A percentile compares a stretch with the other conserved stretches of the same genome.
phyloP scores from a whole-genome alignment of 768 basidiomycete species.

The Mycena galericulata region DNA sequence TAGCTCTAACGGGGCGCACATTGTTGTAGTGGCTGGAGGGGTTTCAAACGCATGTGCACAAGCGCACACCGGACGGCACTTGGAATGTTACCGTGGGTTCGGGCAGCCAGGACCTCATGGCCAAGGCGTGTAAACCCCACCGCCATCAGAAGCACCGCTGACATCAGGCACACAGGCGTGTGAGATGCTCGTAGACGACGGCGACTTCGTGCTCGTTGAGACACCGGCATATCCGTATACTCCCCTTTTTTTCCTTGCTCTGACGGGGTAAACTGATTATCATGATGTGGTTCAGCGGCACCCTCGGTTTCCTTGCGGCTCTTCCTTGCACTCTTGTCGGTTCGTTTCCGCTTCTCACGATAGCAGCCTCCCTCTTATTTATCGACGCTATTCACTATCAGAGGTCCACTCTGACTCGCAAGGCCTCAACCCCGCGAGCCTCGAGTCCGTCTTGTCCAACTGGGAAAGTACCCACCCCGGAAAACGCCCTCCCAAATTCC shows the following conservation, averaged over 20 bases:
- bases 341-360: not conserved
- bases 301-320: constrained; percentile 28
- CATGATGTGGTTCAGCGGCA: constrained; percentile 12
- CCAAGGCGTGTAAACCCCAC: constrained; percentile 46
- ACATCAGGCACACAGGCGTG: constrained; percentile 41
- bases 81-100: constrained; percentile 58
- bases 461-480: constrained; percentile 63
- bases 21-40: constrained; percentile 46
- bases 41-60: constrained; percentile 54
- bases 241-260: not conserved
- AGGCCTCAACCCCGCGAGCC: constrained; percentile 61
- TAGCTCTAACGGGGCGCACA: not conserved
- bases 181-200: constrained; percentile 54
- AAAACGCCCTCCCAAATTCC: constrained; percentile 68
- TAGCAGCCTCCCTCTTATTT: not conserved
- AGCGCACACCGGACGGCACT: constrained; percentile 42
- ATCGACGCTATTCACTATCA: constrained; percentile 37
- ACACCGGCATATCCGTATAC: constrained; percentile 50
- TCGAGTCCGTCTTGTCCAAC: constrained; percentile 57
- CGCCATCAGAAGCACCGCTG: not conserved
- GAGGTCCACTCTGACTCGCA: constrained; percentile 71
- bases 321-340: constrained; percentile 41
- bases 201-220: constrained; percentile 61
- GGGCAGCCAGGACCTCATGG: constrained; percentile 62
- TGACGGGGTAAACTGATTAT: not conserved